Percentiles rank a stretch among this genome's conserved stretches.
Evolutionary conservation across 768 basidiomycete species (phyloP).

Genomic region (Termitomyces sp.): DNA sequence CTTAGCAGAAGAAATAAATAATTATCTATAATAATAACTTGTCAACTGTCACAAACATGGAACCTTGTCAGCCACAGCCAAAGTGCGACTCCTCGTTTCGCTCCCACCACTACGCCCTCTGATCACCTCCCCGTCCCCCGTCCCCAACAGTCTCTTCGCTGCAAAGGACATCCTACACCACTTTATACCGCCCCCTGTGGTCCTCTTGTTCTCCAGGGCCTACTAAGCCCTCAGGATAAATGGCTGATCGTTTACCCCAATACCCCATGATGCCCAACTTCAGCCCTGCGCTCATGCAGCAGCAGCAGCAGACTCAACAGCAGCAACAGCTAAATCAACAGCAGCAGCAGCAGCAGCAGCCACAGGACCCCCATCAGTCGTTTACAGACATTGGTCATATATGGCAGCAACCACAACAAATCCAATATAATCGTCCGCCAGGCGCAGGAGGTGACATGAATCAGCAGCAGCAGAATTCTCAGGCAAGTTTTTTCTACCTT

Average conservation of each 20-base stretch:
- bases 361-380: slow-evolving; percentile 31
- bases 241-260: slow-evolving; percentile 57
- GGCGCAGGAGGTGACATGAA: slow-evolving; percentile 37
- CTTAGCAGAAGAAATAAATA: slow-evolving; percentile 6
- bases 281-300: slow-evolving; percentile 36
- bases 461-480: slow-evolving; percentile 31
- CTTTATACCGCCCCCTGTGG: slow-evolving; percentile 17
- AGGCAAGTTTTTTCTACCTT: slow-evolving; percentile 33
- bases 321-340: slow-evolving; percentile 30
- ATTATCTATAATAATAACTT: slow-evolving; percentile 11
- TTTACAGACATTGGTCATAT: slow-evolving; percentile 47
- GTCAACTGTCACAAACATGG: slow-evolving; percentile 41
- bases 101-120: slow-evolving; percentile 51
- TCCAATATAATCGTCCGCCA: slow-evolving; percentile 37
- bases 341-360: slow-evolving; percentile 33
- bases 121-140: slow-evolving; percentile 19
- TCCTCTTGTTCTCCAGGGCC: slow-evolving; percentile 18
- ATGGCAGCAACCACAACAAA: slow-evolving; percentile 54
- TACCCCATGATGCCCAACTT: slow-evolving; percentile 53
- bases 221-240: slow-evolving; percentile 31
- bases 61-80: slow-evolving; percentile 39
- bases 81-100: slow-evolving; percentile 44
- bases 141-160: slow-evolving; percentile 17
- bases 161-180: slow-evolving; percentile 12
- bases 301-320: slow-evolving; percentile 32